Percentiles rank a stretch among this genome's conserved stretches.
These are phyloP conservation scores for Papiliotrema laurentii DNA, from an alignment of 1,284 basidiomycete genomes.

Conservation along the genomic window DNA sequence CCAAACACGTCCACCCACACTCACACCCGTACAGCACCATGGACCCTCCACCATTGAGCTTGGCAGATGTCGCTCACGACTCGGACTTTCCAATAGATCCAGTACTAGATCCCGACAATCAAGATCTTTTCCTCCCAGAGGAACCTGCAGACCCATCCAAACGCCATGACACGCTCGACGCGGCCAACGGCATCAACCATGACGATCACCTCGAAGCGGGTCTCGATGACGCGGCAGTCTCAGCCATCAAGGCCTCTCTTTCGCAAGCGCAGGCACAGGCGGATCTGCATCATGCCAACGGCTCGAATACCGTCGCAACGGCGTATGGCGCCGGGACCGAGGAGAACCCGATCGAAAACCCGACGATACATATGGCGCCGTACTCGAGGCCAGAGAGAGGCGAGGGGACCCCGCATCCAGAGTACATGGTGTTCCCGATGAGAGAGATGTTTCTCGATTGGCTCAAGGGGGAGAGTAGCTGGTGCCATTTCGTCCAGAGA, in stretches of 20 bases:
- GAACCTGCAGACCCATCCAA: background rate
- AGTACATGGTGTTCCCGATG: conserved; percentile 24
- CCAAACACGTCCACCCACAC: background rate
- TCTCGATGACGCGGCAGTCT: conserved; percentile 6
- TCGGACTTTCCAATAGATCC: conserved; percentile 6
- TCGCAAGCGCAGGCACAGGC: conserved; percentile 17
- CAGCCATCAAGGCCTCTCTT: conserved; percentile 21
- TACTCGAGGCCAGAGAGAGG: conserved; percentile 27
- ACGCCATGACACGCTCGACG: conserved; percentile 1
- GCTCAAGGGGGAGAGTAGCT: conserved; percentile 39
- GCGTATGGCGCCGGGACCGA: conserved; percentile 7
- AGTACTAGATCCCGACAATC: conserved; percentile 2
- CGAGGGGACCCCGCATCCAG: conserved; percentile 32
- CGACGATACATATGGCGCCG: conserved; percentile 24
- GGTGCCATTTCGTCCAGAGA: conserved; percentile 48
- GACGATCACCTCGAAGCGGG: background rate
- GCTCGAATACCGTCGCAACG: background rate
- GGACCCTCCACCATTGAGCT: too few relatives aligned
- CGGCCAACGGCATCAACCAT: background rate
- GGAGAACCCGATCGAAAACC: conserved; percentile 12
- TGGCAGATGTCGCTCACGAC: conserved; percentile 1
- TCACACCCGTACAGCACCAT: too few relatives aligned
- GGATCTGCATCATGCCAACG: background rate
- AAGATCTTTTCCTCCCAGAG: conserved; percentile 7
- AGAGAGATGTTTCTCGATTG: conserved; percentile 34